Evolutionary conservation across 2,329 filamentous ascomycete species (phyloP), one percentile per base, ranked within the genome.

Genomic region (Botrytis galanthina): DNA sequence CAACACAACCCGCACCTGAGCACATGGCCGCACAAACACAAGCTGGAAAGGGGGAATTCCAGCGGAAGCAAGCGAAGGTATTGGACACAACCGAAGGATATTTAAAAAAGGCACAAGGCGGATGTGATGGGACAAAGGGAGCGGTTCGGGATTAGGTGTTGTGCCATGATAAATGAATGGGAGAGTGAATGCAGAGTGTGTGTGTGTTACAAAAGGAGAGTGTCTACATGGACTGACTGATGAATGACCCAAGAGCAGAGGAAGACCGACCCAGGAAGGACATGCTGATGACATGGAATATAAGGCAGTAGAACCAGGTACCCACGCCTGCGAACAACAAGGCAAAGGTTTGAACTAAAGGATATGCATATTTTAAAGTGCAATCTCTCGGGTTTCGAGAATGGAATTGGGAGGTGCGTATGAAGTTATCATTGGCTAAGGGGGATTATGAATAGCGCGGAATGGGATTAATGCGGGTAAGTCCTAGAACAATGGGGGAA

Each of bases 221-320:
- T 68, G 20, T 54, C 46, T 42, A 54, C 46, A 42, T 57, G 22
- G 39, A 29, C 46, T 68, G 64, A 35, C 46, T 54, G 46, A 20
- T 22, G 35, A 48, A 69, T 60, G 71, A 69, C 71, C 71, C 62
- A 72, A 69, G 71, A 68, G 54, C 60, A 60, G 35, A 67, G 44
- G 44, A 46, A 20, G 35, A 35, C 60, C 35, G 14, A 29, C 60
- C 42, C 71, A 69, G 62, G 71, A 39, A 48, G 42, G 29, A 51
- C 62, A 72, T 64, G 71, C 62, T 72, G 42, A 59, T 22, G 62
- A 42, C 71, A 72, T 44, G 71, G 71, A 68, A 72, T 48, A 72
- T 54, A 59, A 44, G 70, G 70, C 70, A 68, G 46, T 37, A 29
- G 39, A 72, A 48, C 37, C 63, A 72, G 62, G 71, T 48, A 72